Conservation (phyloP, 352 stramenopile genomes). For the Globisporangium spiculum region DNA sequence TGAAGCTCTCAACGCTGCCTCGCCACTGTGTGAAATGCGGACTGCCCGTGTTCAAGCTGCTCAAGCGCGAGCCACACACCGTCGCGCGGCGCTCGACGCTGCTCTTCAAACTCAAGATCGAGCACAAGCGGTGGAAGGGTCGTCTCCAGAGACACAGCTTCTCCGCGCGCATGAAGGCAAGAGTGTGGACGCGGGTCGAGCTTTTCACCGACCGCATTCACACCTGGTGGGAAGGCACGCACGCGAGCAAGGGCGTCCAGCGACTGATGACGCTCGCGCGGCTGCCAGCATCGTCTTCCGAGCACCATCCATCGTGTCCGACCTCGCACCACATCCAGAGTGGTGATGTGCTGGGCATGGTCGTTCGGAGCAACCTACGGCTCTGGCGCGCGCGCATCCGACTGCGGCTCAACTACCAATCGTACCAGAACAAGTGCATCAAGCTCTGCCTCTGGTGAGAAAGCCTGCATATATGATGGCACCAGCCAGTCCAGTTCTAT, state of each 20-base stretch:
- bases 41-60: slow-evolving; percentile 51
- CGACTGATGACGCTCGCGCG: slow-evolving; percentile 27
- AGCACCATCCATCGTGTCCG: slow-evolving; percentile 42
- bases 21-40: slow-evolving; percentile 61
- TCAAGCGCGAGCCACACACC: slow-evolving; percentile 26
- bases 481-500: background rate
- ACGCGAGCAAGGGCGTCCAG: slow-evolving; percentile 21
- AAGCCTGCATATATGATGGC: background rate
- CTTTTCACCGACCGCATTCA: slow-evolving; percentile 10
- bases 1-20: slow-evolving; percentile 48
- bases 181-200: slow-evolving; percentile 15
- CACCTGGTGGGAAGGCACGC: slow-evolving; percentile 21
- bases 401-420: slow-evolving; percentile 69
- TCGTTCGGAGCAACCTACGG: slow-evolving; percentile 66
- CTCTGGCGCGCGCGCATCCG: slow-evolving; percentile 65
- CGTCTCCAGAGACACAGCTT: slow-evolving; percentile 20
- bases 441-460: slow-evolving; percentile 69
- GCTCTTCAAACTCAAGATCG: slow-evolving; percentile 41
- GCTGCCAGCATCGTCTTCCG: slow-evolving; percentile 44
- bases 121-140: slow-evolving; percentile 24
- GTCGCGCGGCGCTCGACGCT: slow-evolving; percentile 33
- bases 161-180: slow-evolving; percentile 26
- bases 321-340: slow-evolving; percentile 50
- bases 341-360: slow-evolving; percentile 47
- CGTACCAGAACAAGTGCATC: slow-evolving; percentile 76